Evolutionary conservation across 2,329 filamentous ascomycete genomes (phyloP).

Genomic region (Fusarium nelsonii): DNA sequence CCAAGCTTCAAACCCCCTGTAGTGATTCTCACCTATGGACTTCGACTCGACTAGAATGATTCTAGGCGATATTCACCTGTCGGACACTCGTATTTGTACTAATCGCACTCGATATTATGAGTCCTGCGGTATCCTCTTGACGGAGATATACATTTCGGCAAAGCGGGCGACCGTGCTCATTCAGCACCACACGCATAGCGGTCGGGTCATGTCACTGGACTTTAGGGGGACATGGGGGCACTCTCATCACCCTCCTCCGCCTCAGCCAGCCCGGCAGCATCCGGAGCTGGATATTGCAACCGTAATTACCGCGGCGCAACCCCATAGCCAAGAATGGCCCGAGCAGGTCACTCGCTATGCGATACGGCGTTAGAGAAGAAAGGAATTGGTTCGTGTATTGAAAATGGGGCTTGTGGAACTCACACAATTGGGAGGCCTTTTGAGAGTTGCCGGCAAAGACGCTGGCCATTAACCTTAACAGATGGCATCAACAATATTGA

Average conservation of each 20-base stretch:
- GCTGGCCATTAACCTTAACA: constrained; percentile 46
- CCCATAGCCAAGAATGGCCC: constrained; percentile 45
- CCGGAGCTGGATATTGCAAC: constrained; percentile 53
- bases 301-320: constrained; percentile 52
- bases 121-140: constrained; percentile 34
- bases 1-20: constrained; percentile 45
- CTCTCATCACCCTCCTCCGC: constrained; percentile 50
- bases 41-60: constrained; percentile 53
- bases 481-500: constrained; percentile 52
- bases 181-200: constrained; percentile 51
- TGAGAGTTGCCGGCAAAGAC: constrained; percentile 45
- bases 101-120: constrained; percentile 48
- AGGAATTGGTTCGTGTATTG: constrained; percentile 45
- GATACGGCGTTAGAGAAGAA: constrained; percentile 51
- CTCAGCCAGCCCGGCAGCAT: constrained; percentile 47
- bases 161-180: constrained; percentile 54
- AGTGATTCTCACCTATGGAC: constrained; percentile 51
- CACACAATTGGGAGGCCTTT: constrained; percentile 46
- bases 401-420: constrained; percentile 44
- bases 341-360: constrained; percentile 45
- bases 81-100: constrained; percentile 54
- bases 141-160: constrained; percentile 49
- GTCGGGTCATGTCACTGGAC: constrained; percentile 55
- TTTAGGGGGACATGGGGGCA: constrained; percentile 56
- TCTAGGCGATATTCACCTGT: constrained; percentile 52